Evolutionary conservation across 371 early-diverging fungal genomes (phyloP), one percentile per base, ranked within the genome.

Genomic region (Mortierella sp.): DNA sequence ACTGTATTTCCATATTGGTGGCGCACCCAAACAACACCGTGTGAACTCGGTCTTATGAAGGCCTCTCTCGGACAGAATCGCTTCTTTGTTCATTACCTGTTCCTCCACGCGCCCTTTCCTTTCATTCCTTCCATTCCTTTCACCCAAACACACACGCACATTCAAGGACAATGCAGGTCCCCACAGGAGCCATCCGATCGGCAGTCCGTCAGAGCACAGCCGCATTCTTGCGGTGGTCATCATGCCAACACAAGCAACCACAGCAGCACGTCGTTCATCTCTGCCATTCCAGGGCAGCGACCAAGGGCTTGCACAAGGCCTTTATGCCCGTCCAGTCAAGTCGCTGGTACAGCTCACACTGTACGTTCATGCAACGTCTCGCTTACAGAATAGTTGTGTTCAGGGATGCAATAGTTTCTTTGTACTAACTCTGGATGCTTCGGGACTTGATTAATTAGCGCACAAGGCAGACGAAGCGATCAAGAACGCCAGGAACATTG

Each of bases 401-500:
- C 43, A 40, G 43, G 43, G 43, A 40, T 2, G 10, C 16, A 14
- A 14, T 50, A 8, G 0, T 46, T 46, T 55, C 8, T n/a, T 26
- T 26, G 13, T 14, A 67, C 67, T 67, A 10, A 67, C 37, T 8
- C 21, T 10, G 9, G 1, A 44, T 21, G 9, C 43, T 6, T 16
- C 43, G 9, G 19, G 16, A 48, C 2, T 9, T 48, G 0, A 64
- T 40, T 21, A 51, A 69, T 51, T 67, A 86, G 86, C 77, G 16
- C 86, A 77, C 75, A 86, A 86, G 50, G 44, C 78, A 31, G 94
- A 93, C 71, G 89, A 91, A 64, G 83, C 91, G 26, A 89, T 91
- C 70, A 82, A 86, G n/a, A 92, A 91, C 61, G 95, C 96, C 16
- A 91, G 98, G 67, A 98, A 98, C 81, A 93, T 98, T 77, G 99